Base-by-base conservation (phyloP, 2,329 filamentous ascomycete genomes). In the Ambrosiella beaveri region DNA sequence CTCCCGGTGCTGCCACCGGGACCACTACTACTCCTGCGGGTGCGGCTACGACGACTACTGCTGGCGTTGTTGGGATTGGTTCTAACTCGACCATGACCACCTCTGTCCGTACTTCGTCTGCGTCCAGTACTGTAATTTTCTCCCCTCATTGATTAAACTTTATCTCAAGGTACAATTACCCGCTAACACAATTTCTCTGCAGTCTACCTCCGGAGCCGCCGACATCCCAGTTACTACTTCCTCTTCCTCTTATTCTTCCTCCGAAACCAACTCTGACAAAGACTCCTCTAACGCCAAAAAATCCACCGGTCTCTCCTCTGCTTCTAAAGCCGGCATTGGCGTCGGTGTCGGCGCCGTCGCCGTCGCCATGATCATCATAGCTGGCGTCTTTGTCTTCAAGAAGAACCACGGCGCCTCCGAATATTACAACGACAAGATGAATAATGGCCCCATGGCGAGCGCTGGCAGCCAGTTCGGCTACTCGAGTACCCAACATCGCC, bases 401-500 rank as follows among this genome's bases (percentile, higher is more conserved):
- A 67, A 65, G 55, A 65, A 64, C 54, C 63, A 64, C 47, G 52
- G 53, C 17, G n/a, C 39, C 9, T 54, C 56, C 2, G 59, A 58
- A 35, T 56, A 57, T 15, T 13, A 44, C 39, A 54, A 13, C 19
- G 59, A 58, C 56, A 61, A 58, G 45, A 51, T 57, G n/a, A 56
- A 54, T 58, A 78, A 76, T 0, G 71, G 74, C 17, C 77, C 78
- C 1, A 71, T 79, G 65, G 71, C 74, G 2, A 73, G 70, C 13
- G 70, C 72, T 3, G 74, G 74, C 12, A 70, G 70, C 54, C 64
- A 68, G 49, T 65, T 63, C 47, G 59, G 57, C 1, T 61, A 45
- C 45, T 53, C 51, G 38, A 58, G 56, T 53, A 59, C 61, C 8
- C 56, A 58, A 44, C 56, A 58, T 47, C 44, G 58, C 11, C 44